Conservation (phyloP, 768 basidiomycete genomes). For the Boletus coccyginus region DNA sequence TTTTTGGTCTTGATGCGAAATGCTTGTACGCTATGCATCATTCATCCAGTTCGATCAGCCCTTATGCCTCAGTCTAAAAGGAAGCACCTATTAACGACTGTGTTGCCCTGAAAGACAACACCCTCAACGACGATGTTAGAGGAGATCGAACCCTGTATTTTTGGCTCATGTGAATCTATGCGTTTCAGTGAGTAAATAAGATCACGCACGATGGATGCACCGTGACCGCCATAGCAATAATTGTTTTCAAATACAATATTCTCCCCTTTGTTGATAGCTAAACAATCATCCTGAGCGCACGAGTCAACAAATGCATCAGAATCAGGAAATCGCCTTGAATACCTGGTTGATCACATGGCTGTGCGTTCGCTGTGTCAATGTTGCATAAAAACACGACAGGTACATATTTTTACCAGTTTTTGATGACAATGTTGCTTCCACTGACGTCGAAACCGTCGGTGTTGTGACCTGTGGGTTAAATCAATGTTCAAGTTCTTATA, state of each 20-base stretch:
- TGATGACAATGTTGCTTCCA: constrained; percentile 37
- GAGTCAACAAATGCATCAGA: not conserved
- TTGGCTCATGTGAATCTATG: not conserved
- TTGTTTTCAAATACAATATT: constrained; percentile 51
- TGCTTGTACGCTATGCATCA: constrained; percentile 42
- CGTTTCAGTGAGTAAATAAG: not conserved
- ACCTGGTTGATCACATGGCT: constrained; percentile 30
- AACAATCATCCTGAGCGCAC: constrained; percentile 55
- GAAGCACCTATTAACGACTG: constrained; percentile 49
- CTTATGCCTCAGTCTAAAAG: not conserved
- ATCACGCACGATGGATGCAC: constrained; percentile 49
- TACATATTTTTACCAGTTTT: constrained; percentile 12
- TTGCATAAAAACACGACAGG: not conserved
- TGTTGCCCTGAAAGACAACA: constrained; percentile 50
- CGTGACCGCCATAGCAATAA: constrained; percentile 58
- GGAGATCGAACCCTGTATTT: constrained; percentile 50
- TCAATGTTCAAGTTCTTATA: not conserved
- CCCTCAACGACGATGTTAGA: constrained; percentile 45
- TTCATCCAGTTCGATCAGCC: not conserved
- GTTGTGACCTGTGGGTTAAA: constrained; percentile 36
- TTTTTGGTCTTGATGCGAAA: constrained; percentile 61
- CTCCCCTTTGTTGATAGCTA: constrained; percentile 47
- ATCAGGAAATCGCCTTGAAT: not conserved
- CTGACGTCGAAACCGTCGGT: constrained; percentile 50
- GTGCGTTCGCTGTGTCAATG: not conserved